Conservation (phyloP, 106 monocot genomes). For the Iris macrosiphon region DNA sequence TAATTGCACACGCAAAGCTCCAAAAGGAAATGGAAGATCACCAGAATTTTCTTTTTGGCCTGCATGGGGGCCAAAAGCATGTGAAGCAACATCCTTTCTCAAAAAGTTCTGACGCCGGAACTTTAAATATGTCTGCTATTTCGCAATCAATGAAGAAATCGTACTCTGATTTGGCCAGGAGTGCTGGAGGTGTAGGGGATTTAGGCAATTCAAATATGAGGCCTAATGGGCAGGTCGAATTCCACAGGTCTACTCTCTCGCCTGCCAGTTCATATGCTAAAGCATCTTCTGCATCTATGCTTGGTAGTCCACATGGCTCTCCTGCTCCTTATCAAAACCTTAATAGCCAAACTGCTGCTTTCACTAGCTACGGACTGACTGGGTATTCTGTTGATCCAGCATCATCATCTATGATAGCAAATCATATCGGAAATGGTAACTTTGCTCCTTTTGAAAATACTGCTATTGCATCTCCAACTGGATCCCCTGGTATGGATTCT, state of each 20-base stretch:
- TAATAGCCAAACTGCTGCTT: conserved; percentile 22
- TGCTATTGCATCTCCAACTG: conserved; percentile 25
- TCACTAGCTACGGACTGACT: conserved; percentile 31
- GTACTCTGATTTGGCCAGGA: conserved; percentile 20
- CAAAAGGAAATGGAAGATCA: conserved; percentile 30
- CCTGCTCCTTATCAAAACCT: conserved; percentile 29
- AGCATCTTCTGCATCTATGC: conserved; percentile 14
- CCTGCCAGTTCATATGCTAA: conserved; percentile 32
- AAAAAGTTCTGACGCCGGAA: conserved; percentile 17
- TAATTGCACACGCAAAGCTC: conserved; percentile 21
- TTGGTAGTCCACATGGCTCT: conserved; percentile 29
- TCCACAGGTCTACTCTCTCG: conserved; percentile 12
- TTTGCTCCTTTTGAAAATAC: conserved; percentile 42
- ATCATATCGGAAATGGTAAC: conserved; percentile 19
- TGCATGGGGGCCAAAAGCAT: conserved; percentile 29
- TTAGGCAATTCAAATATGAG: neutral
- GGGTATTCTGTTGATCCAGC: conserved; percentile 28
- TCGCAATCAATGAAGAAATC: conserved; percentile 1
- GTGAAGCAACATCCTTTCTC: conserved; percentile 19
- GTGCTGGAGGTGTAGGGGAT: neutral
- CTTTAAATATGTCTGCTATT: conserved; percentile 16
- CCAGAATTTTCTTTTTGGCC: conserved; percentile 23
- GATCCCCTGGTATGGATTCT: no score
- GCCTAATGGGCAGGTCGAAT: conserved; percentile 14
- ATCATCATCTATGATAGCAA: conserved; percentile 13